Evolutionary conservation across 176 grass and related monocot genomes (phyloP), one percentile per base, ranked within the genome.

Genomic region (Typha latifolia): DNA sequence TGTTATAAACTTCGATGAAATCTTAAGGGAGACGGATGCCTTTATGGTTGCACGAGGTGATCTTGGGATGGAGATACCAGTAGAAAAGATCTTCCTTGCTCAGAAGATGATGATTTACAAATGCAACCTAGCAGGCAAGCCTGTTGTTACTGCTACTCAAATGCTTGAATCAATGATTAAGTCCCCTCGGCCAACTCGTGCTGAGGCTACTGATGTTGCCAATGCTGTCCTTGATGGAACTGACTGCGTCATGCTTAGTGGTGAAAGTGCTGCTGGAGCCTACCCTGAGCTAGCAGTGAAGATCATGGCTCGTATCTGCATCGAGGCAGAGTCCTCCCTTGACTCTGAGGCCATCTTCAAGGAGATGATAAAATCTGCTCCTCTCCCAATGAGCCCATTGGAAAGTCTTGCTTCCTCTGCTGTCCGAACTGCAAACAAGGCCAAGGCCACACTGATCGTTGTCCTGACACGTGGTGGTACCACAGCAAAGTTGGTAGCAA

Each of bases 31-130:
- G 63, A 65, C 63, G 0, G 63, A 65, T 43, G 16, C 32, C 16
- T 65, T 65, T 29, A 65, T 65, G 63, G 63, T 65, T 12, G 63
- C 63, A 47, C 27, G 63, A 37, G 63, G 63, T 47, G 63, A 65
- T 43, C 63, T 65, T 65, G 63, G 63, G 10, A 65, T 65, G 63
- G 63, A 65, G 63, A 65, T 65, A 65, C 63, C 63, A 18, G 63
- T 65, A n/a, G 63, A 65, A 29, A 65, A 65, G 32, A 65, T 65
- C 32, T 65, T 65, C 63, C 63, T 65, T 18, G 63, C 63, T 12
- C 63, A 65, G 32, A 65, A 65, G 32, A 65, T 65, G 63, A 65
- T 65, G 63, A 65, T 65, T 18, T 65, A 65, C 63, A 65, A 65
- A 65, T 65, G 63, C 63, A 65, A 65, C 29, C 63, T 65, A 14